A percentile compares a stretch with the other conserved stretches of the same genome.
Evolutionary conservation across 148 eudicot genomes (phyloP).

Genomic region (Rhododendron molle): DNA sequence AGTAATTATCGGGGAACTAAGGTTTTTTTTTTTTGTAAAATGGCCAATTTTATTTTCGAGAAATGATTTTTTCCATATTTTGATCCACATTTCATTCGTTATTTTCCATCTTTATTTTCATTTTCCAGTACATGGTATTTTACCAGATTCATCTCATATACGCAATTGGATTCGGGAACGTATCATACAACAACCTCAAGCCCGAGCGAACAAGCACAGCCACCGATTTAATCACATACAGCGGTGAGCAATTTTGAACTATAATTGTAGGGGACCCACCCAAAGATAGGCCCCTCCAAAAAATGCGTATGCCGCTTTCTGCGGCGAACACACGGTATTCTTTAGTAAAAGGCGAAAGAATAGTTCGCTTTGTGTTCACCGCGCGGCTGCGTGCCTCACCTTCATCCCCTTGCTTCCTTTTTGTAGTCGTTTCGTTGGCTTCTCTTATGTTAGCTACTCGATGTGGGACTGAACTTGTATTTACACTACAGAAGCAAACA

Average conservation of each 20-base stretch:
- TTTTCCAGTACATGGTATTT: no score
- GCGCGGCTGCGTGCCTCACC: not conserved
- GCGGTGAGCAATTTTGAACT: not conserved
- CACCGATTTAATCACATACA: no score
- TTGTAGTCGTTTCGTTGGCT: not conserved
- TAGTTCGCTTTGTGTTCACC: slow-evolving; percentile 22
- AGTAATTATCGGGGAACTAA: no score
- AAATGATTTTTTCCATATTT: no score
- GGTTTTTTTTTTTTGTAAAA: no score
- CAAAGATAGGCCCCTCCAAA: not conserved
- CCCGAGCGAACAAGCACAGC: no score
- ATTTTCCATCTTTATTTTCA: no score
- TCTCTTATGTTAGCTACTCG: not conserved
- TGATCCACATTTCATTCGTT: no score
- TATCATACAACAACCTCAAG: no score
- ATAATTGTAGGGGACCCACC: not conserved
- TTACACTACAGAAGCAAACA: not conserved
- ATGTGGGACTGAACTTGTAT: not conserved
- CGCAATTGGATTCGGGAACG: no score
- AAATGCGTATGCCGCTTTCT: slow-evolving; percentile 15
- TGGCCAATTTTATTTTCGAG: no score
- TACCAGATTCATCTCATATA: no score
- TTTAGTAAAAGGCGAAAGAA: slow-evolving; percentile 32
- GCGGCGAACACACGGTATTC: slow-evolving; percentile 22
- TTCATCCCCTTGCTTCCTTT: not conserved